Base-by-base conservation (phyloP, 805 yeast genomes). In the Candida sithepensis region DNA sequence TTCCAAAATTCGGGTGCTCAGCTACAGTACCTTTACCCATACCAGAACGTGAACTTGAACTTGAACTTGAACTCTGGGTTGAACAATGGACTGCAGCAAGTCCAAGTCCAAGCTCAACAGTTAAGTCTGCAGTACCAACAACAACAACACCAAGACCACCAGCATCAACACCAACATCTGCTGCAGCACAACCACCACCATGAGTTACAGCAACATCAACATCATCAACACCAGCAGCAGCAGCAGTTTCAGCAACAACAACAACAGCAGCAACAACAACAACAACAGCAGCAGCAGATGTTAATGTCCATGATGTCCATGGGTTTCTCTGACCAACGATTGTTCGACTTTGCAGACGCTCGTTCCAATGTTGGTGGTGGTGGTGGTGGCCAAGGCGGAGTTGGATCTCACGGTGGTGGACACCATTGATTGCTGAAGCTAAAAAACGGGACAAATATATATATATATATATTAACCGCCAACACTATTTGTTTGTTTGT, bases 261-360 rank as follows among this genome's bases (percentile, higher is more conserved):
- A 14, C 45, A 36, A 28, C 44, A 36, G n/a, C 42, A 36, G 10
- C 45, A 46, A 26, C 48, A 34, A 6, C 45, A 42, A 30, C 32
- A 30, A 9, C 47, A 14, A 14, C 46, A 38, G 8, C 39, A 39
- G 16, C 49, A 39, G 16, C 42, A 42, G 18, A 34, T 34, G 38
- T 8, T 34, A 21, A 34, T 34, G 19, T 30, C 34, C 6, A 30
- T 30, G 34, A 30, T 30, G 34, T 5, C 34, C 14, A 30, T 5
- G 10, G 30, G 12, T 8, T 26, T 26, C 30, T 8, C 10, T 8
- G 30, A 26, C 12, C 30, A 12, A 26, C 30, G 12, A 8, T 26
- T 26, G 8, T 8, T 8, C n/a, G 7, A 32, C 36, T 32, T 13
- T 32, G n/a, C 18, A 6, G n/a, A 6, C 14, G 16, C 36, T 32